phyloP scores from a whole-genome alignment of 2,329 filamentous ascomycete genomes.

The Aspergillus latus region DNA sequence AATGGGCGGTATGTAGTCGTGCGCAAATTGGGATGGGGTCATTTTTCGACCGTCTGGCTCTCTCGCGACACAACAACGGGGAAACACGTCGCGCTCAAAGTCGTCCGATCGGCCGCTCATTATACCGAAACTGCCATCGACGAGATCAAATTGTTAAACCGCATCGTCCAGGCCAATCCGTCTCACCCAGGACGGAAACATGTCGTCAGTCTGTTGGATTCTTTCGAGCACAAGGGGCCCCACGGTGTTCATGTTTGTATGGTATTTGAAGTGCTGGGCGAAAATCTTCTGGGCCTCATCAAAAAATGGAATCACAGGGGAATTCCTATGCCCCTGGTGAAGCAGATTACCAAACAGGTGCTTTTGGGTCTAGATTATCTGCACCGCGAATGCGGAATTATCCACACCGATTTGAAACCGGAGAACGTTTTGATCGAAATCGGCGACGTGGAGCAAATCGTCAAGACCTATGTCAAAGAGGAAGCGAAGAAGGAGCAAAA shows the following conservation, averaged over 20 bases:
- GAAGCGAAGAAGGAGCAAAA: constrained; percentile 65
- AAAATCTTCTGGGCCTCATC: constrained; percentile 92
- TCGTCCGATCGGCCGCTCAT: constrained; percentile 94
- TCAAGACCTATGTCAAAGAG: constrained; percentile 90
- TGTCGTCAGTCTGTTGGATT: constrained; percentile 93
- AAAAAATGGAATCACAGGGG: constrained; percentile 98
- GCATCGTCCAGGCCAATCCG: constrained; percentile 92
- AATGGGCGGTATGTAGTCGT: constrained; percentile 95
- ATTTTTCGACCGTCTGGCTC: constrained; percentile 95
- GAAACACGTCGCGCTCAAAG: constrained; percentile 96
- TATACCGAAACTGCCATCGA: constrained; percentile 99
- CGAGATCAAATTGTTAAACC: constrained; percentile 97
- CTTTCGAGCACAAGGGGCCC: constrained; percentile 95
- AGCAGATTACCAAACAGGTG: constrained; percentile 98
- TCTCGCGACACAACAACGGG: constrained; percentile 80
- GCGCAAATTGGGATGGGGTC: constrained; percentile 95
- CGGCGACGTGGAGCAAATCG: constrained; percentile 97
- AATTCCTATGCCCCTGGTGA: constrained; percentile 93
- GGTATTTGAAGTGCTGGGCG: constrained; percentile 97
- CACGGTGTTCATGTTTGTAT: constrained; percentile 98
- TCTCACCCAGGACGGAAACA: constrained; percentile 91
- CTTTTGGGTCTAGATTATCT: constrained; percentile 93
- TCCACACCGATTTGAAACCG: constrained; percentile 95
- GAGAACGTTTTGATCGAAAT: constrained; percentile 99
- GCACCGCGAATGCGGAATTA: constrained; percentile 96